These are phyloP conservation scores for Dothideomycetes sp. DNA, from an alignment of 2,329 filamentous ascomycete species.

Conservation along the genomic window DNA sequence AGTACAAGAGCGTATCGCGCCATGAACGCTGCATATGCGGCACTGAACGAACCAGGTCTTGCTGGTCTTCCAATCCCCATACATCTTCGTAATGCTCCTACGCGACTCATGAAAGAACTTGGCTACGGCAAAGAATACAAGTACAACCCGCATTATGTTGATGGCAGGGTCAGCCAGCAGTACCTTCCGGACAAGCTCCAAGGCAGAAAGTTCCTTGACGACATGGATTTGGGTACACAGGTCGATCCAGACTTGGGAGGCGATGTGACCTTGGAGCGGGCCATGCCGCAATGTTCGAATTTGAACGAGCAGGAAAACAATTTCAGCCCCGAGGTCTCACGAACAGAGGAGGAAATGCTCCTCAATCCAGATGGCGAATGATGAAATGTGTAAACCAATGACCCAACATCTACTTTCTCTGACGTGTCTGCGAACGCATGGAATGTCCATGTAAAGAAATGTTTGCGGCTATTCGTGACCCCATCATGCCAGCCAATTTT, in stretches of 20 bases:
- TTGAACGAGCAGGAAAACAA: conserved; percentile 3
- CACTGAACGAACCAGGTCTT: conserved; percentile 71
- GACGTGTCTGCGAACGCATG: too few species aligned
- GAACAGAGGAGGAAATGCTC: conserved; percentile 15
- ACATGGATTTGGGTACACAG: conserved; percentile 65
- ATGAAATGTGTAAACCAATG: too few species aligned
- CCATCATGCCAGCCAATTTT: too few species aligned
- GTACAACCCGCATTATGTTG: conserved; percentile 83
- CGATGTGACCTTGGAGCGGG: not conserved
- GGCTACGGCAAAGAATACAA: conserved; percentile 90
- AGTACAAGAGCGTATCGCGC: conserved; percentile 78
- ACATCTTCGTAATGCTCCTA: conserved; percentile 86
- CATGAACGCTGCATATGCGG: conserved; percentile 67
- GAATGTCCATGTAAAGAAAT: too few species aligned
- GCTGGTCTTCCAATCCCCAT: conserved; percentile 73
- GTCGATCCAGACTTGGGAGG: conserved; percentile 55
- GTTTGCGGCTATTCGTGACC: too few species aligned
- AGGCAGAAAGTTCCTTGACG: conserved; percentile 66
- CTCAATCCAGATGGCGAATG: conserved; percentile 21
- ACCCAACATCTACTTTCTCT: too few species aligned
- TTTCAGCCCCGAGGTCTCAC: not conserved
- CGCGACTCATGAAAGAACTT: conserved; percentile 82
- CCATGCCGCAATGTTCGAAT: not conserved
- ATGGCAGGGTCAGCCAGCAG: conserved; percentile 73
- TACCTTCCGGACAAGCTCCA: conserved; percentile 73